Conservation (phyloP, 2,329 filamentous ascomycete species). For the Curvularia eragrostidis region DNA sequence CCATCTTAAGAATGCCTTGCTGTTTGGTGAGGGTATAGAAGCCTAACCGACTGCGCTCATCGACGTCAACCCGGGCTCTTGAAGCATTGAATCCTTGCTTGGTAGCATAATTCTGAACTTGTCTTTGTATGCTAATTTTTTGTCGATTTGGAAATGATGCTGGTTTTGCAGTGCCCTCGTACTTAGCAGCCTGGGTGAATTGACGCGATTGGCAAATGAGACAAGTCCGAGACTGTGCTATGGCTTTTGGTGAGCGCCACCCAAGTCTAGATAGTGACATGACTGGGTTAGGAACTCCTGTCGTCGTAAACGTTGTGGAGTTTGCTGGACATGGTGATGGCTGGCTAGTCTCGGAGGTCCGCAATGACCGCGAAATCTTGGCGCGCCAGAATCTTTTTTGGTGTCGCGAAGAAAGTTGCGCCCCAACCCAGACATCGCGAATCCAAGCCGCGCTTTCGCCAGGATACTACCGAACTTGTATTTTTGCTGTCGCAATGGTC, state of each 20-base stretch:
- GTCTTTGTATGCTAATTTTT: slow-evolving; percentile 2
- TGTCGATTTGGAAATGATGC: not conserved
- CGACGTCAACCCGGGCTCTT: slow-evolving; percentile 29
- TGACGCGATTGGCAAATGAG: slow-evolving; percentile 30
- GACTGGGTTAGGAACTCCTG: not conserved
- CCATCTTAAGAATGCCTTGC: slow-evolving; percentile 26
- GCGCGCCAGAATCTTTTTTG: slow-evolving; percentile 26
- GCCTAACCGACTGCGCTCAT: slow-evolving; percentile 28
- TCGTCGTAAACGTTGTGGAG: not conserved
- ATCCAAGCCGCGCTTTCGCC: slow-evolving; percentile 34
- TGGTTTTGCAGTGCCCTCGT: slow-evolving; percentile 12
- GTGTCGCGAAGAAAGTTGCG: slow-evolving; percentile 30
- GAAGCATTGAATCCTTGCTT: slow-evolving; percentile 24
- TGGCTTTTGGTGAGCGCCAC: slow-evolving; percentile 14
- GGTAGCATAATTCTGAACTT: slow-evolving; percentile 24
- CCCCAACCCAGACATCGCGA: slow-evolving; percentile 18
- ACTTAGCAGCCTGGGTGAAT: slow-evolving; percentile 5
- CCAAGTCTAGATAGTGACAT: slow-evolving; percentile 33
- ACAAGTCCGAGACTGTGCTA: slow-evolving; percentile 21
- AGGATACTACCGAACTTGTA: slow-evolving; percentile 13
- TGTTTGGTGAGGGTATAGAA: slow-evolving; percentile 29
- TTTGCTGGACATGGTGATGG: not conserved
- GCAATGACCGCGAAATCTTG: slow-evolving; percentile 35
- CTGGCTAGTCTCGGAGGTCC: slow-evolving; percentile 26
- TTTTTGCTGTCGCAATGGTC: slow-evolving; percentile 39